Percentiles rank a stretch among this genome's conserved stretches.
These are phyloP conservation scores for Claviceps sp. DNA, from an alignment of 2,329 filamentous ascomycete genomes.

Conservation along the genomic window DNA sequence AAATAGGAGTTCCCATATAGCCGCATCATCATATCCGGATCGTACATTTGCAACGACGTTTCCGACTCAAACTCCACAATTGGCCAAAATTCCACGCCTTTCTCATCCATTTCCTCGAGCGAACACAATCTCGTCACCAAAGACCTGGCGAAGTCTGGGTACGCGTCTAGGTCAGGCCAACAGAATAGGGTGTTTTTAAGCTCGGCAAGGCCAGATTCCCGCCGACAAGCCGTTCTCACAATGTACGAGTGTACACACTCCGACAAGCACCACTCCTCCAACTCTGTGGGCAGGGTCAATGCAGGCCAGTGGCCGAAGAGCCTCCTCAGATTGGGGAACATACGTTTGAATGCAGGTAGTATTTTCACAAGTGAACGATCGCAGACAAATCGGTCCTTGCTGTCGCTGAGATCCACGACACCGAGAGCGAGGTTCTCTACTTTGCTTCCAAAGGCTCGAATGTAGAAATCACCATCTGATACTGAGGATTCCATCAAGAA, in stretches of 20 bases:
- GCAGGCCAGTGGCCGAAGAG: background rate
- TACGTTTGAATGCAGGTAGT: background rate
- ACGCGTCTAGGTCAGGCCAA: too few species aligned
- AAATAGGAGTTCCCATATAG: background rate
- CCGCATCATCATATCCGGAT: background rate
- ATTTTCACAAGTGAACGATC: conserved; percentile 1
- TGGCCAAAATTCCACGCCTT: too few species aligned
- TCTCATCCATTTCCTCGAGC: too few species aligned
- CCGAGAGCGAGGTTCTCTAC: conserved; percentile 17
- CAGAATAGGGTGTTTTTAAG: too few species aligned
- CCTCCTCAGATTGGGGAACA: conserved; percentile 9
- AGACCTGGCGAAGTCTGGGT: too few species aligned
- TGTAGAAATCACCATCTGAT: background rate
- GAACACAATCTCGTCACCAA: too few species aligned
- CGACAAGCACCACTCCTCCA: conserved; percentile 4
- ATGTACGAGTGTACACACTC: too few species aligned
- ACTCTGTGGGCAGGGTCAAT: background rate
- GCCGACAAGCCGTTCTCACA: too few species aligned
- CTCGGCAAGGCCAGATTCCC: too few species aligned
- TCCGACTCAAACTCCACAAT: too few species aligned
- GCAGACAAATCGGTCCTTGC: background rate
- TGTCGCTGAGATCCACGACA: background rate
- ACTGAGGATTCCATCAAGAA: conserved; percentile 10
- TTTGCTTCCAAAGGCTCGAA: conserved; percentile 16
- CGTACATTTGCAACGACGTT: too few species aligned